A percentile compares a stretch with the other conserved stretches of the same genome.
phyloP scores from a whole-genome alignment of 768 basidiomycete species.

The Podaxis sp. region DNA sequence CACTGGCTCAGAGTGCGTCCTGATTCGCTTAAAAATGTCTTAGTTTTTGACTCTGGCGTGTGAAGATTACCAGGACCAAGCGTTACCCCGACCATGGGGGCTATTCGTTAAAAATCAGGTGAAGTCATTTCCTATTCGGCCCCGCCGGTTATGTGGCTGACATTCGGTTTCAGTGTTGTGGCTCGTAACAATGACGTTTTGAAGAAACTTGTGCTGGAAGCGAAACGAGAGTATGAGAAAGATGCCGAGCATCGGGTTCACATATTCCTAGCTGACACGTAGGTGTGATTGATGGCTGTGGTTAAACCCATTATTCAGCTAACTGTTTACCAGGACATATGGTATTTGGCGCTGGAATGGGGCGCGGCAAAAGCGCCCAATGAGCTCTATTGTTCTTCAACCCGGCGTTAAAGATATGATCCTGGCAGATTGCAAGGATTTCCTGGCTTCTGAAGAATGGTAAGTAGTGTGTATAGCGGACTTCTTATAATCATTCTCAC shows the following conservation, averaged over 20 bases:
- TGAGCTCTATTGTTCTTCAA: constrained; percentile 91
- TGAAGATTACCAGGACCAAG: constrained; percentile 77
- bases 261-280: constrained; percentile 89
- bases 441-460: constrained; percentile 84
- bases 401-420: constrained; percentile 92
- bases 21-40: constrained; percentile 17
- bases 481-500: constrained; percentile 17
- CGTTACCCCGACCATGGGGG: constrained; percentile 77
- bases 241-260: constrained; percentile 90
- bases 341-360: constrained; percentile 88
- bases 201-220: constrained; percentile 84
- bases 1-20: constrained; percentile 78
- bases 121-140: constrained; percentile 12
- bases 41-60: constrained; percentile 17
- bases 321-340: constrained; percentile 48
- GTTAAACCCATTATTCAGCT: constrained; percentile 16
- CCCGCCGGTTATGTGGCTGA: constrained; percentile 13
- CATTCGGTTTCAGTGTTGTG: constrained; percentile 58
- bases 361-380: constrained; percentile 83
- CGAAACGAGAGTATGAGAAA: constrained; percentile 87
- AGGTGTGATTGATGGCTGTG: constrained; percentile 33
- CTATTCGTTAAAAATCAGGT: constrained; percentile 81
- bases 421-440: constrained; percentile 82
- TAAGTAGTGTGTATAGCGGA: constrained; percentile 34
- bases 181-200: constrained; percentile 87